These are phyloP conservation scores for Trichopus zeylanicus DNA, from an alignment of 116 monocot genomes.

Conservation along the genomic window DNA sequence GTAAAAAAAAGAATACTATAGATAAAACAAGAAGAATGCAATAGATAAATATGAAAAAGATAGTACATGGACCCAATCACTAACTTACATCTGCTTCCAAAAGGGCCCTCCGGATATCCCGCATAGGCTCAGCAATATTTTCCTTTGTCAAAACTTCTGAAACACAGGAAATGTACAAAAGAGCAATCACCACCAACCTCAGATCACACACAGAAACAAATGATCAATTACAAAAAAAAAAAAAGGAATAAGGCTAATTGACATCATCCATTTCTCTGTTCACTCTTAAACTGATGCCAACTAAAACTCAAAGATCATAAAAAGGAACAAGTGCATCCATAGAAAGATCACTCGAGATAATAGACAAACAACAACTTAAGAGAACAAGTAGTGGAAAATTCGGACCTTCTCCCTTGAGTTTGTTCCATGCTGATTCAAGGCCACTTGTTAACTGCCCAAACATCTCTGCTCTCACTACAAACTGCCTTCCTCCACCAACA, in stretches of 20 bases:
- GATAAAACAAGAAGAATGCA: too few species aligned
- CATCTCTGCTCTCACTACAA: conserved; percentile 82
- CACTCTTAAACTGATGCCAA: too few species aligned
- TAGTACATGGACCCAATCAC: not conserved
- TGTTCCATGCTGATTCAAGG: conserved; percentile 88
- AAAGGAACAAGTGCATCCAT: not conserved
- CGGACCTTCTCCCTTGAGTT: conserved; percentile 76
- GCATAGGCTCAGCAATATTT: conserved; percentile 89
- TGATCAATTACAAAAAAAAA: not conserved
- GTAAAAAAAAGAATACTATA: not conserved
- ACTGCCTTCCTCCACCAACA: conserved; percentile 11
- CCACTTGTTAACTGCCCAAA: conserved; percentile 93
- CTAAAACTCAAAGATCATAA: too few species aligned
- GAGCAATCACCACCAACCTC: not conserved
- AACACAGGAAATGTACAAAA: not conserved
- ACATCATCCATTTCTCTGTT: too few species aligned
- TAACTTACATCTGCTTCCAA: conserved; percentile 82
- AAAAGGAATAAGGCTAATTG: too few species aligned
- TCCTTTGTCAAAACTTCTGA: conserved; percentile 91
- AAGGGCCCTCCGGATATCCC: conserved; percentile 91
- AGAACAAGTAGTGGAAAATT: not conserved
- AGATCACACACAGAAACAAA: not conserved
- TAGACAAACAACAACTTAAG: not conserved
- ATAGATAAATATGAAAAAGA: not conserved
- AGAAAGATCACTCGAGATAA: not conserved